phyloP scores from a whole-genome alignment of 371 early-diverging fungal species.

The Mucor sp. region DNA sequence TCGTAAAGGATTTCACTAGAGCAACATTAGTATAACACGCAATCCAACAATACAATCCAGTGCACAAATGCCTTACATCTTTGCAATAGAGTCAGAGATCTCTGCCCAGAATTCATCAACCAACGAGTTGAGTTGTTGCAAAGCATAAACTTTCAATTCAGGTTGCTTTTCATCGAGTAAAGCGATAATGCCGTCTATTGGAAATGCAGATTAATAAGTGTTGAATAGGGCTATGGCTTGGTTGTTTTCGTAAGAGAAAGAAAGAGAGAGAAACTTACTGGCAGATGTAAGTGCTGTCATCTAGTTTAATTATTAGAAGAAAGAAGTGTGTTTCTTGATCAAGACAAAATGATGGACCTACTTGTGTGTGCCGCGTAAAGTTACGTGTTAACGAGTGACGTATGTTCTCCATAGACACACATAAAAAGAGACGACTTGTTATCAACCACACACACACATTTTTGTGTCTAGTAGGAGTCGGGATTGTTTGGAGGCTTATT shows the following conservation, averaged over 20 bases:
- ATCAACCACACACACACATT: neutral
- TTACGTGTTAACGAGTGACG: slow-evolving; percentile 13
- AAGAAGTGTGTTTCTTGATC: neutral
- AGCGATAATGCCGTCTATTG: slow-evolving; percentile 86
- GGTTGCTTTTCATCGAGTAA: slow-evolving; percentile 92
- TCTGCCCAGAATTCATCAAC: slow-evolving; percentile 98
- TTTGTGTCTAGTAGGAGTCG: neutral
- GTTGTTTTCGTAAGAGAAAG: no score
- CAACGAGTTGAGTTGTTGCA: slow-evolving; percentile 82
- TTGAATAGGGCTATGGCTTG: no score
- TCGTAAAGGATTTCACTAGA: slow-evolving; percentile 91
- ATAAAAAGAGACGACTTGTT: no score
- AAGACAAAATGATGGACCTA: neutral
- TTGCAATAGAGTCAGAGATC: slow-evolving; percentile 91
- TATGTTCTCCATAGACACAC: no score
- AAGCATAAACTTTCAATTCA: slow-evolving; percentile 89
- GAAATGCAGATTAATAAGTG: slow-evolving; percentile 9
- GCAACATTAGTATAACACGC: neutral
- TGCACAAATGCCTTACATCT: slow-evolving; percentile 67
- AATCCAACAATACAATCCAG: no score
- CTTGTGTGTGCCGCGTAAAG: neutral
- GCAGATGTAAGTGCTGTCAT: slow-evolving; percentile 56
- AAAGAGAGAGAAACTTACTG: no score
- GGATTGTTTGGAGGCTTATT: neutral
- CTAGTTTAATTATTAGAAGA: slow-evolving; percentile 2